Evolutionary conservation across 352 stramenopile species (phyloP), one percentile per base, ranked within the genome.

Genomic region (Elongisporangium prolatum): DNA sequence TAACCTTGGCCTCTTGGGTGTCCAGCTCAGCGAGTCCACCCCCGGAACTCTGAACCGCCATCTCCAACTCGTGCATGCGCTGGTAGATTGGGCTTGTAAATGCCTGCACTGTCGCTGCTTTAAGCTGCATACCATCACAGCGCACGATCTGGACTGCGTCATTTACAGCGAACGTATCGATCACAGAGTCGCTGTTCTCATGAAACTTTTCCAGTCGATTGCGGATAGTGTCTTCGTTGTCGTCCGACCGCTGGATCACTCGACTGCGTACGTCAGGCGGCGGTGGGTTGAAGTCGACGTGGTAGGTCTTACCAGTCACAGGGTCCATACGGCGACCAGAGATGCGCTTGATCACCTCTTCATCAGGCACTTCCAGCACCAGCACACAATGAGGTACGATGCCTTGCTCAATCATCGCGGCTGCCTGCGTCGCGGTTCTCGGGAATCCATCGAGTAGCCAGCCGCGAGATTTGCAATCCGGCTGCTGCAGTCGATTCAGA

Each of bases 371-470:
- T 54, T 98, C 71, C 18, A 99, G 83, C 52, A 98, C 86, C 25
- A 99, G 64, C 22, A 98, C 95, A 50, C 64, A 72, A 22, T 97
- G 75, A 6, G 92, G 85, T 4, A 80, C 62, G 20, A 98, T 80
- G 21, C 81, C 84, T 48, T 72, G 61, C 3, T 77, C 69, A 16
- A 93, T 56, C 28, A 98, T 76, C 7, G 89, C 85, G 20, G 92
- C 64, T 18, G 91, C 92, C 57, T 98, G 91, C 0, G 68, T 78
- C 8, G 71, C 67, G 18, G 93, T 98, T 55, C 93, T 84, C 11
- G 95, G 93, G 62, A 98, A 98, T 1, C 95, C 95, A 66, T 98
- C 95, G 1, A 98, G 80, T 17, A 98, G 72, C 89, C 92, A 98
- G 9, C 95, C 95, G 18, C 79, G 72, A 20, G 69, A 61, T 50